Evolutionary conservation across 1,284 basidiomycete species (phyloP).

Genomic region (Melanopsichium pennsylvanicum): DNA sequence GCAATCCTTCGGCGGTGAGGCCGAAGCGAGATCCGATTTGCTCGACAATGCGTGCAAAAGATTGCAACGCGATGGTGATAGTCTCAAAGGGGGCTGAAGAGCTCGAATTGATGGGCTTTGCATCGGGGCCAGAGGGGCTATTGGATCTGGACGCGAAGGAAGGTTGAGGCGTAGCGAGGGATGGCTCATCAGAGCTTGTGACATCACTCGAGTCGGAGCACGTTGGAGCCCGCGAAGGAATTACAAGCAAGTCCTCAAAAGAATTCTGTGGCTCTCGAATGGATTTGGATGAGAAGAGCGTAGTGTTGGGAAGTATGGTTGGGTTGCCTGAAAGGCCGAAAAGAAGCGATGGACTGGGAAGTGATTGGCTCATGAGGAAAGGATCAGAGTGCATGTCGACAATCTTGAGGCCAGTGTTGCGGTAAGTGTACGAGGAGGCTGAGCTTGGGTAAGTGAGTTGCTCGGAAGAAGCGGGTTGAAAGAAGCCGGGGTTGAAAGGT

Average conservation of each 20-base stretch:
- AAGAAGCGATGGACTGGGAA: conserved; percentile 27
- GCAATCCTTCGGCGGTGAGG: background rate
- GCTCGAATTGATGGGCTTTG: too few relatives aligned
- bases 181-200: background rate
- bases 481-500: background rate
- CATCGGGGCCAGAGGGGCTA: background rate
- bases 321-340: background rate
- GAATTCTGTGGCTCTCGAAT: too few relatives aligned
- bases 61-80: conserved; percentile 13
- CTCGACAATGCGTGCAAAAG: conserved; percentile 19
- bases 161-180: background rate
- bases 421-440: conserved; percentile 4
- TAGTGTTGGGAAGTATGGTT: background rate
- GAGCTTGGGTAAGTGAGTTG: conserved; percentile 18
- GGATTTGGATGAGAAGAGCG: too few relatives aligned
- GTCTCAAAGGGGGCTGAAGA: too few relatives aligned
- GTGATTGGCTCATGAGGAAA: conserved; percentile 36
- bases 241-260: conserved; percentile 19
- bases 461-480: background rate
- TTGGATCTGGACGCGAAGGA: background rate
- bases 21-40: conserved; percentile 15
- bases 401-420: conserved; percentile 23
- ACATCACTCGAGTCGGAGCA: conserved; percentile 4
- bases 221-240: conserved; percentile 2
- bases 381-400: conserved; percentile 30